Evolutionary conservation across 306 rosid species (phyloP).

Genomic region (Cucurbita ficifolia): DNA sequence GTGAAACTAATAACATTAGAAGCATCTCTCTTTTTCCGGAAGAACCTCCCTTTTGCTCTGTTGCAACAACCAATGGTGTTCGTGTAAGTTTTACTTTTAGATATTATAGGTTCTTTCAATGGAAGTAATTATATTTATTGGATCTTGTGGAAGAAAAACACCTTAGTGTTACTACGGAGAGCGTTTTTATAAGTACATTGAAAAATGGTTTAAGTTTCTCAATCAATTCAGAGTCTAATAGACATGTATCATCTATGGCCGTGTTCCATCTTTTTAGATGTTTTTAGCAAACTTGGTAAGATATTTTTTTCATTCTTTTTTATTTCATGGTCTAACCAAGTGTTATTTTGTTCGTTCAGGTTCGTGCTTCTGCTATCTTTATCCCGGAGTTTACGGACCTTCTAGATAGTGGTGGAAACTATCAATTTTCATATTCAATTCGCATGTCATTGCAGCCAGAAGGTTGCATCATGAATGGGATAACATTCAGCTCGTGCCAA

Average conservation of each 20-base stretch:
- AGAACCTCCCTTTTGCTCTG: conserved; percentile 55
- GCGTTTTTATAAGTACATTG: background rate
- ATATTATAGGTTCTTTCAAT: background rate
- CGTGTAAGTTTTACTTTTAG: conserved; percentile 29
- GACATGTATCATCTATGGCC: too few relatives aligned
- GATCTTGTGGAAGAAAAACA: background rate
- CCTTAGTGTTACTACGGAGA: background rate
- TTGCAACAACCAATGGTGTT: conserved; percentile 65
- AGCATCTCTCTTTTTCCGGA: conserved; percentile 69
- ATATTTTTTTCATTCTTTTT: too few relatives aligned
- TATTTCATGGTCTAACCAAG: too few relatives aligned
- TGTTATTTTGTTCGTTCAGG: conserved; percentile 17
- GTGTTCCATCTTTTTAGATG: too few relatives aligned
- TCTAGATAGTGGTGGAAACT: conserved; percentile 18
- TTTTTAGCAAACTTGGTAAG: too few relatives aligned
- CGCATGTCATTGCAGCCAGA: conserved; percentile 59
- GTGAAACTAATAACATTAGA: conserved; percentile 20
- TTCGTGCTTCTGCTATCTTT: conserved; percentile 66
- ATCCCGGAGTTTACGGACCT: conserved; percentile 45
- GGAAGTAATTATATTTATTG: background rate
- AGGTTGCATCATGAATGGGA: conserved; percentile 55
- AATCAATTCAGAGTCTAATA: background rate
- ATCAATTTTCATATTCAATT: conserved; percentile 58
- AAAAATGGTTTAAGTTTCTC: background rate
- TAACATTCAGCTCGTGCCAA: conserved; percentile 56